A percentile compares a stretch with the other conserved stretches of the same genome.
These are phyloP conservation scores for Zygoascus ofunaensis DNA, from an alignment of 805 yeast genomes.

Conservation along the genomic window DNA sequence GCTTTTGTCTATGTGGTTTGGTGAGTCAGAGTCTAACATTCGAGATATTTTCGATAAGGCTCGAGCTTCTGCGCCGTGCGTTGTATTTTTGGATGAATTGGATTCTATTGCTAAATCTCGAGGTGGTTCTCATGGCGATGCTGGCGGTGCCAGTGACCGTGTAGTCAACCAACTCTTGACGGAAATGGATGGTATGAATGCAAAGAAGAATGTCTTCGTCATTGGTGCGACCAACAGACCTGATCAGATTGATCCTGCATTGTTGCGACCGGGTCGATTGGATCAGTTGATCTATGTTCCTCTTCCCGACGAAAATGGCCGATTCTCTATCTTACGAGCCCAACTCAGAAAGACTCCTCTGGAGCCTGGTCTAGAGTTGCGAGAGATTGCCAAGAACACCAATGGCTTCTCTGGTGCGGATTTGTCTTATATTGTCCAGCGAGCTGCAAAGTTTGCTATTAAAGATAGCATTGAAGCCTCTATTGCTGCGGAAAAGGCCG, in stretches of 20 bases:
- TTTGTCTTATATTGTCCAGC: constrained; percentile 91
- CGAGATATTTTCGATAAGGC: constrained; percentile 90
- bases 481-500: constrained; percentile 36
- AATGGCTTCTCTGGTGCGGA: constrained; percentile 99
- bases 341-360: constrained; percentile 97
- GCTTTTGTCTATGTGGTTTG: constrained; percentile 92
- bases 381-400: constrained; percentile 87
- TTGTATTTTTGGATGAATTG: constrained; percentile 94
- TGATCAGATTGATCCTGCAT: constrained; percentile 98
- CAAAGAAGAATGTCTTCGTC: constrained; percentile 96
- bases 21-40: constrained; percentile 97
- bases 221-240: constrained; percentile 99
- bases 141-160: constrained; percentile 82
- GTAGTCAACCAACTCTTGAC: constrained; percentile 95
- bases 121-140: constrained; percentile 55
- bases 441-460: constrained; percentile 97
- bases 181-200: constrained; percentile 99
- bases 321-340: constrained; percentile 86
- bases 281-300: constrained; percentile 98
- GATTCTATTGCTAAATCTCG: constrained; percentile 97
- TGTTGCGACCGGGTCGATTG: constrained; percentile 96
- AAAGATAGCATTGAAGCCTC: constrained; percentile 94
- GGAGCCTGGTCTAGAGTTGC: constrained; percentile 89
- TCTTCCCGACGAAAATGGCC: constrained; percentile 90
- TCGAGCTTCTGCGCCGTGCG: constrained; percentile 98